Evolutionary conservation across 2,329 filamentous ascomycete genomes (phyloP), one percentile per base, ranked within the genome.

Genomic region (Colletotrichum horii): DNA sequence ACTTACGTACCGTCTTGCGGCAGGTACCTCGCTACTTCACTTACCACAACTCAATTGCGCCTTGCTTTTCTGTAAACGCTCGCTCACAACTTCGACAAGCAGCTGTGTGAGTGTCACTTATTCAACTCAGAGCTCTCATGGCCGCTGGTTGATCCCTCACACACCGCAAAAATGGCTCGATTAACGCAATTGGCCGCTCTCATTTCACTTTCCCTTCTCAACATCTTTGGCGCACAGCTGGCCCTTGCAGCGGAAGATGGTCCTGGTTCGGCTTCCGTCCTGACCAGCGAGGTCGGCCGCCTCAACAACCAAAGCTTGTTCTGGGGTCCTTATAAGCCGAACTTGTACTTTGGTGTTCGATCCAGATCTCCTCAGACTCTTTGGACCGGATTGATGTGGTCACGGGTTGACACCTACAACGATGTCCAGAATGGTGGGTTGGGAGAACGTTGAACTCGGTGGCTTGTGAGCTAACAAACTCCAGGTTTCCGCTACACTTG

Each of bases 271-370:
- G 73, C 70, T 66, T 83, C 84, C 56, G 84, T 90, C 70, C 81
- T 90, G 48, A 86, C 85, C 58, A 84, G 83, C 77, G 89, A 91
- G 80, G 85, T 90, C 76, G 87, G 85, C 38, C 88, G 88, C 16
- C 82, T 88, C 77, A 91, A 91, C 81, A 98, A 98, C 84, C 91
- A 97, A 81, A 96, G 94, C 81, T 89, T 99, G 80, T 89, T 98
- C 87, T 99, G 97, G 97, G 97, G 97, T 1, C 95, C 97, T 2
- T 99, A 98, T 86, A 92, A 95, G 79, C 94, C 96, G 0, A 98
- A 98, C 81, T 85, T 98, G 60, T 98, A 98, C 85, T 98, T 98
- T 87, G 96, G 96, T 3, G 91, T 98, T 43, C 91, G 95, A 24
- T 95, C 96, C 61, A 91, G 96, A 74, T 89, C 96, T 66, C 94